phyloP scores from a whole-genome alignment of 345 rosid species.

The Eucalyptus erythrocorys region DNA sequence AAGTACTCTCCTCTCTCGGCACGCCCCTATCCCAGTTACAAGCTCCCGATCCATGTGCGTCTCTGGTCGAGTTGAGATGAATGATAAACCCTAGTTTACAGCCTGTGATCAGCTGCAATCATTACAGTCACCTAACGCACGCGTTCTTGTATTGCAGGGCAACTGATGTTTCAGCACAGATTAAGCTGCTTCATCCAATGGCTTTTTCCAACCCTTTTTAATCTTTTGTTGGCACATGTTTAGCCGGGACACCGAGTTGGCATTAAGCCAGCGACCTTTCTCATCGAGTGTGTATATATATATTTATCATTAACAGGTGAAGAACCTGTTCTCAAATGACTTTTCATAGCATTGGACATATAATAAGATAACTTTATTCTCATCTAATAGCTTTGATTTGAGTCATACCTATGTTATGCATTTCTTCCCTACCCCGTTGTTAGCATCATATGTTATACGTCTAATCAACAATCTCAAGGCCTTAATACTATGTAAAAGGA shows the following conservation, averaged over 20 bases:
- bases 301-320: neutral
- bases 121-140: neutral
- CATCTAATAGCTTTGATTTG: neutral
- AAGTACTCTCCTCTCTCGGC: neutral
- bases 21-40: neutral
- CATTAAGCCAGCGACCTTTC: neutral
- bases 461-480: neutral
- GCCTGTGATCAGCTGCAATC: neutral
- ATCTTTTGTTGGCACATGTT: neutral
- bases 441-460: neutral
- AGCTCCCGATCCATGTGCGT: neutral
- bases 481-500: neutral
- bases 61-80: neutral
- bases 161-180: neutral
- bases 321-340: neutral
- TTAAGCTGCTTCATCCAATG: neutral
- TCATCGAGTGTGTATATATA: neutral
- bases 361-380: neutral
- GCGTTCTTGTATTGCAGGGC: neutral
- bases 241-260: fast-evolving
- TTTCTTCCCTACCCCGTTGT: neutral
- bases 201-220: neutral
- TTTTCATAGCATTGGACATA: neutral
- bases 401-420: neutral
- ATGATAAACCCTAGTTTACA: neutral